Evolutionary conservation across 371 early-diverging fungal species (phyloP).

Genomic region (Mycotypha africana): DNA sequence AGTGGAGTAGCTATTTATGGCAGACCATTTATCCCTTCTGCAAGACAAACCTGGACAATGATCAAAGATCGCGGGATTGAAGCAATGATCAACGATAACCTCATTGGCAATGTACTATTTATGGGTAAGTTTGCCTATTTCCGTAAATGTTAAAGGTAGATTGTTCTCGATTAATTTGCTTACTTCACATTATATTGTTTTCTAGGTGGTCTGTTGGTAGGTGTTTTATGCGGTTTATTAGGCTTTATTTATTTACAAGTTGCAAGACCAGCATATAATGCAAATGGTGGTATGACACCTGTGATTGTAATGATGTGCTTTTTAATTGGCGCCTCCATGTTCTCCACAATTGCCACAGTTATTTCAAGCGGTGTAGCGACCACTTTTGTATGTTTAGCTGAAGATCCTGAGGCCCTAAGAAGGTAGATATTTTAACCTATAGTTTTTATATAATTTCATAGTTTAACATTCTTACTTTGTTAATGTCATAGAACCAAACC

Average conservation of each 20-base stretch:
- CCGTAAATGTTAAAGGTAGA: too few species aligned
- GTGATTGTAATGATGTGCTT: conserved; percentile 56
- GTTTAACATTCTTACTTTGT: not conserved
- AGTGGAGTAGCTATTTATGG: conserved; percentile 93
- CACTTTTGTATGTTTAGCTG: conserved; percentile 80
- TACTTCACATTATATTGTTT: too few species aligned
- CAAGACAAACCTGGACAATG: conserved; percentile 80
- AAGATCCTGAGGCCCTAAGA: conserved; percentile 67
- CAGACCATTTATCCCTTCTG: conserved; percentile 78
- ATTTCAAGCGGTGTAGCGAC: conserved; percentile 76
- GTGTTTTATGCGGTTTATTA: conserved; percentile 43
- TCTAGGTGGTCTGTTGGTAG: conserved; percentile 55
- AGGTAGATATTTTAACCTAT: too few species aligned
- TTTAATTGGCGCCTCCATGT: conserved; percentile 64
- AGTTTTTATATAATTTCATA: not conserved
- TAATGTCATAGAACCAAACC: conserved; percentile 48
- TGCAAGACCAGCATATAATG: conserved; percentile 34
- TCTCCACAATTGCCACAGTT: conserved; percentile 61
- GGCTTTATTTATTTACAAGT: conserved; percentile 47
- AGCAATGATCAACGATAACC: conserved; percentile 84
- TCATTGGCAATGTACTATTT: conserved; percentile 69
- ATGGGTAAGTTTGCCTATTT: too few species aligned
- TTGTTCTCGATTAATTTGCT: too few species aligned
- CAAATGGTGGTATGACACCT: conserved; percentile 29
- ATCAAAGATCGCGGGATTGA: conserved; percentile 84